phyloP scores from a whole-genome alignment of 768 basidiomycete species.

The Rickenella mellea region DNA sequence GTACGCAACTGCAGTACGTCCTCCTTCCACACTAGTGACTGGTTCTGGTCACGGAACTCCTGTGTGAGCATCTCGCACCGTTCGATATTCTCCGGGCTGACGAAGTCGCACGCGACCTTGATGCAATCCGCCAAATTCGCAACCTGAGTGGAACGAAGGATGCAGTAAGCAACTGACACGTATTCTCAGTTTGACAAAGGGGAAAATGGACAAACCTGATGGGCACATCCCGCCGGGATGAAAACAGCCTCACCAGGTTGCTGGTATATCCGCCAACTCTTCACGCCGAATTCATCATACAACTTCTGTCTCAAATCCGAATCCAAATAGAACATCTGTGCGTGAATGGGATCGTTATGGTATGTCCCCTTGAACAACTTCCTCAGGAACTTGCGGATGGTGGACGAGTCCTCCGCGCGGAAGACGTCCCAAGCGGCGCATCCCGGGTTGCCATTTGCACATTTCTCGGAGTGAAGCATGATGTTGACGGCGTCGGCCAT shows the following conservation, averaged over 20 bases:
- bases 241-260: constrained; percentile 88
- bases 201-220: constrained; percentile 49
- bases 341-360: constrained; percentile 80
- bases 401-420: constrained; percentile 71
- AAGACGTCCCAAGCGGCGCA: constrained; percentile 91
- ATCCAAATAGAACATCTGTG: constrained; percentile 83
- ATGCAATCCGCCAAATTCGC: constrained; percentile 91
- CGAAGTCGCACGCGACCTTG: constrained; percentile 93
- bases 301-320: constrained; percentile 55
- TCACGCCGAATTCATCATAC: constrained; percentile 57
- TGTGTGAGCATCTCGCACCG: constrained; percentile 78
- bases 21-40: constrained; percentile 84
- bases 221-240: constrained; percentile 89
- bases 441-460: constrained; percentile 54
- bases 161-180: too few species aligned
- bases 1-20: constrained; percentile 86
- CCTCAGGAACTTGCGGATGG: constrained; percentile 65
- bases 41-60: constrained; percentile 88
- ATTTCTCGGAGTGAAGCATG: constrained; percentile 63
- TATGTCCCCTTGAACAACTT: constrained; percentile 47
- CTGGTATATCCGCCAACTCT: constrained; percentile 80
- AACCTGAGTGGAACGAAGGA: constrained; percentile 40
- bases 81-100: constrained; percentile 84
- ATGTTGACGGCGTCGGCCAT: constrained; percentile 92
- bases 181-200: too few species aligned